Conservation (phyloP, 148 eudicot species). For the Rhododendron ferrugineum region DNA sequence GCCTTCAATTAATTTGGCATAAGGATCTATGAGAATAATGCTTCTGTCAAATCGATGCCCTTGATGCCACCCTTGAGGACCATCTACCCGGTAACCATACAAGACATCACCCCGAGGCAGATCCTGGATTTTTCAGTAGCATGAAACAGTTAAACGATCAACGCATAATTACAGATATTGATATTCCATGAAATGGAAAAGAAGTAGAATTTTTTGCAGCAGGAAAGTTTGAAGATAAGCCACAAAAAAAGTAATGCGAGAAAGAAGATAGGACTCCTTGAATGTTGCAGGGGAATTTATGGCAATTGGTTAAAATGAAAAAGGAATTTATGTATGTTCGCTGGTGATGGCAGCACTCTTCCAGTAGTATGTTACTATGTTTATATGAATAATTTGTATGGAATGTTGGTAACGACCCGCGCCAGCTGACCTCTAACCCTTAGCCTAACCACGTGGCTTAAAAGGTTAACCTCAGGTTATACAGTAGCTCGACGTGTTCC, state of each 20-base stretch:
- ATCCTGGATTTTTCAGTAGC: constrained; percentile 38
- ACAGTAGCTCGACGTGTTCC: neutral
- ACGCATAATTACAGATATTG: neutral
- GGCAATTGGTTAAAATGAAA: neutral
- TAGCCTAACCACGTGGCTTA: neutral
- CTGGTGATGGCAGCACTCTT: neutral
- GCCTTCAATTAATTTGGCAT: constrained; percentile 86
- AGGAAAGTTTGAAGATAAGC: neutral
- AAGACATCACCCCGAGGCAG: constrained; percentile 62
- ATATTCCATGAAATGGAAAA: neutral
- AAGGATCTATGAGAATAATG: constrained; percentile 73
- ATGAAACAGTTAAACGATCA: neutral
- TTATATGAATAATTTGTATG: neutral
- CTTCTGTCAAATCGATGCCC: constrained; percentile 89
- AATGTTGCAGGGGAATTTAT: neutral
- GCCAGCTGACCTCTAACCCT: neutral
- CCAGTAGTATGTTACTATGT: neutral
- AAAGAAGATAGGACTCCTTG: neutral
- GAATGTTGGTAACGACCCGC: neutral
- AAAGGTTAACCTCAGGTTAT: neutral
- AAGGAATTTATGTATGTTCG: neutral
- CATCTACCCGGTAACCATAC: constrained; percentile 85
- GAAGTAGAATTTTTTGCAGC: neutral
- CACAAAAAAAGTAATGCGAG: neutral
- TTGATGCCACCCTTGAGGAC: constrained; percentile 77